A percentile compares a stretch with the other conserved stretches of the same genome.
Conservation (phyloP, 2,329 filamentous ascomycete genomes). For the Didymella keratinophila region DNA sequence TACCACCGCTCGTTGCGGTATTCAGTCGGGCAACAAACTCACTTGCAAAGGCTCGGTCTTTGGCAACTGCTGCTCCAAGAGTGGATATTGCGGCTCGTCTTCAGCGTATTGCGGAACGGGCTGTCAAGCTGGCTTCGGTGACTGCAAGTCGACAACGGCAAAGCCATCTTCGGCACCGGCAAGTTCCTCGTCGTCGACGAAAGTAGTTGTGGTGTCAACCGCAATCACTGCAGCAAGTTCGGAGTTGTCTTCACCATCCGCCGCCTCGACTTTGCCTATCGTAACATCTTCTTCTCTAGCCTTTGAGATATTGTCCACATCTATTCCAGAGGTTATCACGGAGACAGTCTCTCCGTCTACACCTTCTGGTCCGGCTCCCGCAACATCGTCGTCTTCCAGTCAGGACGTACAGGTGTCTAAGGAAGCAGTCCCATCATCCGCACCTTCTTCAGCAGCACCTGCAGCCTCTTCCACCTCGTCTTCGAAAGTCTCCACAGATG, state of each 20-base stretch:
- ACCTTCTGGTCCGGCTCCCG: conserved; percentile 5
- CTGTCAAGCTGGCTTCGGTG: conserved; percentile 47
- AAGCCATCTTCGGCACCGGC: conserved; percentile 6
- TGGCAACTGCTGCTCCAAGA: conserved; percentile 56
- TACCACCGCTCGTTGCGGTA: conserved; percentile 13
- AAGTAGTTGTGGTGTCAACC: conserved; percentile 2
- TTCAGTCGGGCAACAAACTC: conserved; percentile 11
- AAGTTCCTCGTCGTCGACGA: conserved; percentile 6
- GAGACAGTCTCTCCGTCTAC: not conserved
- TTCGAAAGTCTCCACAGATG: conserved; percentile 21
- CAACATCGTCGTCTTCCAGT: conserved; percentile 7
- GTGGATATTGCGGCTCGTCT: conserved; percentile 53
- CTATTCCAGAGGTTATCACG: not conserved
- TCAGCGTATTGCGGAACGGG: conserved; percentile 41
- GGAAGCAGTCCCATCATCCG: not conserved
- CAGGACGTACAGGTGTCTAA: not conserved
- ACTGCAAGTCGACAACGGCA: conserved; percentile 25
- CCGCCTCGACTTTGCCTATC: conserved; percentile 1
- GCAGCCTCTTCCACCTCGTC: conserved; percentile 7
- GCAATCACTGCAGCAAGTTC: not conserved
- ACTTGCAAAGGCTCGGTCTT: conserved; percentile 55
- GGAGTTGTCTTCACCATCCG: conserved; percentile 3
- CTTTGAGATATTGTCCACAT: conserved; percentile 1
- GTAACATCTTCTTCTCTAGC: conserved; percentile 8
- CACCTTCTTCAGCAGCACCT: conserved; percentile 7